Conservation (phyloP, 441 rosid species). For the Aquilaria agallochum region DNA sequence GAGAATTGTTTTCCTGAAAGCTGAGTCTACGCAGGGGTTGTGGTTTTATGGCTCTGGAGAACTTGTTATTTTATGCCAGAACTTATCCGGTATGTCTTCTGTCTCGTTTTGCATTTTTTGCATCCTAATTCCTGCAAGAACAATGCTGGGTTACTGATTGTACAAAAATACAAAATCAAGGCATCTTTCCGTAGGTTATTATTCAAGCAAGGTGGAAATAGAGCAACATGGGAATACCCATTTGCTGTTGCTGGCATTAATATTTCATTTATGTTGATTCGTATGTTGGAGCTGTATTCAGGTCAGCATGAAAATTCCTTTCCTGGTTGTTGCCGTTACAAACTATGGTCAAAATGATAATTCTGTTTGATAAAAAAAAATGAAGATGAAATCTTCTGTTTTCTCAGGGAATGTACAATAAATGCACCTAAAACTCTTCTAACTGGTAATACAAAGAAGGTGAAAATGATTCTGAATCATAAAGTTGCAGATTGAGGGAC, state of each 20-base stretch:
- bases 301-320: slow-evolving; percentile 29
- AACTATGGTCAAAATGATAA: background rate
- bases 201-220: slow-evolving; percentile 73
- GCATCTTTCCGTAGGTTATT: slow-evolving; percentile 89
- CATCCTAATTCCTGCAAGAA: slow-evolving; percentile 7
- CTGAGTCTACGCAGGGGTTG: slow-evolving; percentile 60
- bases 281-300: slow-evolving; percentile 82
- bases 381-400: too few relatives aligned
- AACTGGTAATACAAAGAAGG: too few relatives aligned
- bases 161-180: slow-evolving; percentile 55
- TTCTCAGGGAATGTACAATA: too few relatives aligned
- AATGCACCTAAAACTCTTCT: too few relatives aligned
- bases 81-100: slow-evolving; percentile 69
- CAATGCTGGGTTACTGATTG: slow-evolving; percentile 34
- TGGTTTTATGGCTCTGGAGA: slow-evolving; percentile 84
- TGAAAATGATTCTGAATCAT: too few relatives aligned
- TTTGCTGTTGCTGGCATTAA: slow-evolving; percentile 98
- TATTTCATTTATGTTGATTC: slow-evolving; percentile 86
- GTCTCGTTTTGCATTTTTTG: background rate
- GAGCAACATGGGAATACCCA: slow-evolving; percentile 96
- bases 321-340: background rate
- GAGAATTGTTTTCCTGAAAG: too few relatives aligned
- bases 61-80: slow-evolving; percentile 79
- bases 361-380: too few relatives aligned
- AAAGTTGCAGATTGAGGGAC: too few relatives aligned